phyloP scores from a whole-genome alignment of 2,329 filamentous ascomycete genomes.

The Penicillium crustosum region DNA sequence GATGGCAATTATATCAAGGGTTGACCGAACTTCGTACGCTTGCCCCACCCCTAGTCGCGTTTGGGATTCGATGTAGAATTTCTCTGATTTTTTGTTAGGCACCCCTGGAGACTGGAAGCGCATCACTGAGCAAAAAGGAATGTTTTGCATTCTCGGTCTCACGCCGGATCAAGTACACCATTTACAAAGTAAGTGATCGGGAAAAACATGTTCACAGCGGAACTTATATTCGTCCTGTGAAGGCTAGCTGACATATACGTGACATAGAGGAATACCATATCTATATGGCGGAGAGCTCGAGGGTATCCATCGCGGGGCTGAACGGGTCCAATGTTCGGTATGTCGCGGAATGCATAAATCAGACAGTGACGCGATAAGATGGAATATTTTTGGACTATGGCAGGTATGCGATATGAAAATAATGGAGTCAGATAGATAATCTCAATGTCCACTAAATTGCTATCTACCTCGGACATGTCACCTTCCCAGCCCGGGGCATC shows the following conservation, averaged over 20 bases:
- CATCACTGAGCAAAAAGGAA: too few species aligned
- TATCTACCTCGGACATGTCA: too few species aligned
- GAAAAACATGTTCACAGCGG: too few species aligned
- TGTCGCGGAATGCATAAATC: neutral
- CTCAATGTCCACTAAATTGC: neutral
- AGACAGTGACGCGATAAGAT: neutral
- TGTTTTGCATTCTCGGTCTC: too few species aligned
- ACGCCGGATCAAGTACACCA: too few species aligned
- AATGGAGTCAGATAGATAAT: neutral
- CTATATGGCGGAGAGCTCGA: neutral
- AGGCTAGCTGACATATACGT: neutral
- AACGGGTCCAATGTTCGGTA: neutral
- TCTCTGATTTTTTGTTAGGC: too few species aligned
- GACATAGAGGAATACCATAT: neutral
- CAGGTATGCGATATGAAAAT: neutral
- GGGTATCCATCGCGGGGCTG: neutral
- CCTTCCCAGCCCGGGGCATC: too few species aligned
- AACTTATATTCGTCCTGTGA: neutral
- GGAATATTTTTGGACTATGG: neutral
- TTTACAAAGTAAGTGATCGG: neutral
- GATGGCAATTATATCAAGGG: too few species aligned
- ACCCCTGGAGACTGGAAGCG: too few species aligned
- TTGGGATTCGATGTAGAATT: too few species aligned
- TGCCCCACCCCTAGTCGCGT: too few species aligned
- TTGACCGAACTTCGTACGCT: too few species aligned